phyloP scores from a whole-genome alignment of 73 alveolate species.

The Breviolum minutum region DNA sequence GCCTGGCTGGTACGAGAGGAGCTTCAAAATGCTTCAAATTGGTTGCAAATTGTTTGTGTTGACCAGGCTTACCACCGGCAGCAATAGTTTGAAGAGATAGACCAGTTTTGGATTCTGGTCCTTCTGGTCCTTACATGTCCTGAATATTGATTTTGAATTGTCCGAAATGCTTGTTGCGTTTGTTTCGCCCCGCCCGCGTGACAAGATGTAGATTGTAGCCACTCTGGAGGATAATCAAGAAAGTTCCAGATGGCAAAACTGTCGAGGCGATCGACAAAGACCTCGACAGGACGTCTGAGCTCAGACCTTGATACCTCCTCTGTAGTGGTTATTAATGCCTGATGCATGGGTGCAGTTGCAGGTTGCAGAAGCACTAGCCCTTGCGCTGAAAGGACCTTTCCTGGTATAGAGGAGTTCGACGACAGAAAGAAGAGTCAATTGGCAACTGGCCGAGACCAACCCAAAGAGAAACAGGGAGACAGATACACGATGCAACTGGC shows the following conservation, averaged over 20 bases:
- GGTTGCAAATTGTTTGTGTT: neutral
- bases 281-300: constrained; percentile 57
- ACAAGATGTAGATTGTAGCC: neutral
- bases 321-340: too few species aligned
- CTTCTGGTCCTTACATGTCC: too few species aligned
- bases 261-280: constrained; percentile 87
- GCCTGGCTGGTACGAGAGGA: constrained; percentile 95
- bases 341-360: too few species aligned
- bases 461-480: neutral
- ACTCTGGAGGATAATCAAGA: constrained; percentile 44
- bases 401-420: constrained; percentile 81
- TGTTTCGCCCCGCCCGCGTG: neutral
- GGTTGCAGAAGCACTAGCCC: neutral
- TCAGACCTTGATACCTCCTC: too few species aligned
- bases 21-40: neutral
- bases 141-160: neutral
- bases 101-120: too few species aligned
- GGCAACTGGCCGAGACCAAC: neutral
- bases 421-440: constrained; percentile 70
- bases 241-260: constrained; percentile 66
- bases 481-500: too few species aligned
- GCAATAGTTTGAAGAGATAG: too few species aligned
- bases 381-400: constrained; percentile 40
- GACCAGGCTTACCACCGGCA: too few species aligned
- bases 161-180: neutral